phyloP scores from a whole-genome alignment of 2,329 filamentous ascomycete genomes.

The Cladophialophora exuberans region DNA sequence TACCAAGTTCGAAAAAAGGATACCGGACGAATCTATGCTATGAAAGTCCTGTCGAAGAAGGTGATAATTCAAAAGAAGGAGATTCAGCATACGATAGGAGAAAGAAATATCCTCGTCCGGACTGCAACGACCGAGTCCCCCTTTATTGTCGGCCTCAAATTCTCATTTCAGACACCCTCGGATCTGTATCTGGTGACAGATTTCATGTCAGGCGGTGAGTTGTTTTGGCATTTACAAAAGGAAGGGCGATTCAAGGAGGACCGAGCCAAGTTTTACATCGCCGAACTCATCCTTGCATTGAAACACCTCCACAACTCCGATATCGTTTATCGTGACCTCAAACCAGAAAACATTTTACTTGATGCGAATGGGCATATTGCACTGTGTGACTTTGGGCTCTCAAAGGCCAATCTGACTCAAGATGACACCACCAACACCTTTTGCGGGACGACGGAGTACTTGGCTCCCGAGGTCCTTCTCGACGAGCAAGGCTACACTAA shows the following conservation, averaged over 20 bases:
- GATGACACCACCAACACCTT: slow-evolving; percentile 99
- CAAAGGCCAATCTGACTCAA: slow-evolving; percentile 95
- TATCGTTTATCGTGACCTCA: slow-evolving; percentile 96
- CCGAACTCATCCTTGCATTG: slow-evolving; percentile 91
- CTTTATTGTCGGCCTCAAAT: slow-evolving; percentile 97
- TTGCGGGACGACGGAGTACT: slow-evolving; percentile 96
- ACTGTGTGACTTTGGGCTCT: slow-evolving; percentile 94
- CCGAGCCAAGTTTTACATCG: slow-evolving; percentile 97
- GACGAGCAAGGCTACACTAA: slow-evolving; percentile 98
- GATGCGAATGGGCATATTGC: slow-evolving; percentile 98
- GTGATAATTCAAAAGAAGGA: slow-evolving; percentile 99
- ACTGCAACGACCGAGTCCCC: slow-evolving; percentile 95
- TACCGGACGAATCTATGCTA: slow-evolving; percentile 92
- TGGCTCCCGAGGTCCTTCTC: slow-evolving; percentile 90
- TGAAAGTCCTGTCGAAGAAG: slow-evolving; percentile 99
- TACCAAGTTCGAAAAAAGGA: slow-evolving; percentile 99
- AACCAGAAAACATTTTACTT: slow-evolving; percentile 95
- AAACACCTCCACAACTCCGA: slow-evolving; percentile 96
- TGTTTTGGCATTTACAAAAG: slow-evolving; percentile 98
- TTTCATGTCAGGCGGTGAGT: slow-evolving; percentile 97
- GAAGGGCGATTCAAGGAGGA: slow-evolving; percentile 94
- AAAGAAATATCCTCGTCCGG: slow-evolving; percentile 94
- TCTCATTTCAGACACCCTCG: slow-evolving; percentile 96
- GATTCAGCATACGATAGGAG: slow-evolving; percentile 93
- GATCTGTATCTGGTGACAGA: slow-evolving; percentile 98